These are phyloP conservation scores for Rhodotorula graminis DNA, from an alignment of 768 basidiomycete species.

Conservation along the genomic window DNA sequence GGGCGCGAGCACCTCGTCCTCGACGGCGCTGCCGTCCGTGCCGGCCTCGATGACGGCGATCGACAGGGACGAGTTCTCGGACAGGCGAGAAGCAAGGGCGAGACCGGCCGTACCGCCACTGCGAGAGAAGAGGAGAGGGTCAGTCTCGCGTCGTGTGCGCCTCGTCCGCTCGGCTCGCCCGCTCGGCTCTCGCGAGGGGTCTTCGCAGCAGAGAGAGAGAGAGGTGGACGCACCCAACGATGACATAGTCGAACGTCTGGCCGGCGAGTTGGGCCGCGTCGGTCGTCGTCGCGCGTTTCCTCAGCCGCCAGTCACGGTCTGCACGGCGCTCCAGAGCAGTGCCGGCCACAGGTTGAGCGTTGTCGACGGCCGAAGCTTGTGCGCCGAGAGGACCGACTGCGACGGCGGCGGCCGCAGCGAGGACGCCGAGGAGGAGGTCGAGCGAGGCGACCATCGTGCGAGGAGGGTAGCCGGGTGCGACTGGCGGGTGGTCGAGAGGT, in stretches of 20 bases:
- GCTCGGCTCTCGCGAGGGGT: no score
- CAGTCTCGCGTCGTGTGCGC: no score
- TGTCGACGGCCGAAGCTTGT: not conserved
- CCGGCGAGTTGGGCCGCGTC: conserved; percentile 12
- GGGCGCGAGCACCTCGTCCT: conserved; percentile 32
- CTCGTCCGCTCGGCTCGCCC: no score
- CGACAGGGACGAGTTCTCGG: conserved; percentile 37
- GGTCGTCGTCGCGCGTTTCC: conserved; percentile 16
- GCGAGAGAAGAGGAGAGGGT: not conserved
- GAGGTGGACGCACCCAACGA: conserved; percentile 25
- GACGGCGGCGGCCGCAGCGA: not conserved
- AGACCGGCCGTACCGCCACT: conserved; percentile 45
- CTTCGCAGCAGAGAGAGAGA: not conserved
- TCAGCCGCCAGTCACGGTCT: conserved; percentile 20
- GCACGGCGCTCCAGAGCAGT: not conserved
- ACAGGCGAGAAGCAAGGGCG: conserved; percentile 45
- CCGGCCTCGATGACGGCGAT: conserved; percentile 46
- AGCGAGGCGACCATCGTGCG: not conserved
- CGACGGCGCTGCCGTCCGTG: conserved; percentile 28
- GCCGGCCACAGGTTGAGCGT: no score
- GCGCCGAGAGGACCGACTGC: not conserved
- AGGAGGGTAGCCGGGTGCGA: no score
- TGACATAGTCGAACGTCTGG: conserved; percentile 39
- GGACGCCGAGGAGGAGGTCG: not conserved
- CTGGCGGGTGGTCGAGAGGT: no score